Conservation (phyloP, 352 stramenopile genomes). For the Pseudoperonospora humuli region DNA sequence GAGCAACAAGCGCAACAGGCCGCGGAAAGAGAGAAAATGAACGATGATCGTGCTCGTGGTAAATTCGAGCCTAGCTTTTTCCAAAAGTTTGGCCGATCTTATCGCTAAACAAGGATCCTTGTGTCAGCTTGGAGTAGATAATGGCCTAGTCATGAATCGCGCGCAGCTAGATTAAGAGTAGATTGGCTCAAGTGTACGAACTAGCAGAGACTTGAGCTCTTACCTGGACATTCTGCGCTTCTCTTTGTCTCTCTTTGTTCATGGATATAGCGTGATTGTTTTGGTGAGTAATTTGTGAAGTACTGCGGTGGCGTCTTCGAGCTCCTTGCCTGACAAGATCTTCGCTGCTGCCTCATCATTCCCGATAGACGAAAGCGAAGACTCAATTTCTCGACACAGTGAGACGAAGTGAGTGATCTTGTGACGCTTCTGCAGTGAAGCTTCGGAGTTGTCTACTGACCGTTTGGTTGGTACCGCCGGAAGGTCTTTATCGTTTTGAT, state of each 20-base stretch:
- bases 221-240: not conserved
- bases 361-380: conserved; percentile 25
- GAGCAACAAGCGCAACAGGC: conserved; percentile 44
- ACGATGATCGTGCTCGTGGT: conserved; percentile 38
- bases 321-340: conserved; percentile 33
- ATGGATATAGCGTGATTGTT: conserved; percentile 14
- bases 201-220: no score
- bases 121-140: no score
- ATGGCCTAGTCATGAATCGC: no score
- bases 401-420: conserved; percentile 24
- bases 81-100: conserved; percentile 64
- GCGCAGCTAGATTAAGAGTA: no score
- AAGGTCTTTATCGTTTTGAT: not conserved
- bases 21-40: conserved; percentile 44
- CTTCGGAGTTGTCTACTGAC: conserved; percentile 2
- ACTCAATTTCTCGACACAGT: conserved; percentile 40
- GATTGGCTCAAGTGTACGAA: no score
- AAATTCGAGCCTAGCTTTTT: conserved; percentile 75
- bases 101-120: conserved; percentile 32
- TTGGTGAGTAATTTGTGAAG: conserved; percentile 41
- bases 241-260: not conserved
- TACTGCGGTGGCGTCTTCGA: conserved; percentile 38
- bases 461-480: conserved; percentile 9
- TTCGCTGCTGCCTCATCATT: conserved; percentile 19
- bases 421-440: conserved; percentile 14